A percentile compares a stretch with the other conserved stretches of the same genome.
Conservation (phyloP, 2,329 filamentous ascomycete genomes). For the Plectosphaerella plurivora region DNA sequence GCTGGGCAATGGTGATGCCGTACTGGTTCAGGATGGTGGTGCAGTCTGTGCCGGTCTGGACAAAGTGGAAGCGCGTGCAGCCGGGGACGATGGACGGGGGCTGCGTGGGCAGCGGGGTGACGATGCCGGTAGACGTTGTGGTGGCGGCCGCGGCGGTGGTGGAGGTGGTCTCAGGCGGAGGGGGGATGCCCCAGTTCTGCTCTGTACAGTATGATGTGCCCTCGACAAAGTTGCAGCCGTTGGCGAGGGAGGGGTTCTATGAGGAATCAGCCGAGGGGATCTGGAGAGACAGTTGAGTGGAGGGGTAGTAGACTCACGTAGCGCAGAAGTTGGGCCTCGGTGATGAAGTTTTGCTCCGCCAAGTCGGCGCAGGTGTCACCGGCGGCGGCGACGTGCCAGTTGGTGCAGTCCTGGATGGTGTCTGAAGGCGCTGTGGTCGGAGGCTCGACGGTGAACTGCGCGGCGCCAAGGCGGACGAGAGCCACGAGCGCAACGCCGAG, state of each 20-base stretch:
- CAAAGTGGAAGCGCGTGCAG: conserved; percentile 11
- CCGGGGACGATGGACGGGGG: conserved; percentile 5
- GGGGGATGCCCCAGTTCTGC: background rate
- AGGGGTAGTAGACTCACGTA: background rate
- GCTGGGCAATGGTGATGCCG: conserved; percentile 15
- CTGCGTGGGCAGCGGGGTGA: conserved; percentile 10
- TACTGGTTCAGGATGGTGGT: background rate
- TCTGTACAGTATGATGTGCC: conserved; percentile 7
- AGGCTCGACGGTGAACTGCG: background rate
- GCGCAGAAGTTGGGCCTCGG: background rate
- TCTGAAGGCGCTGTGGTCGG: background rate
- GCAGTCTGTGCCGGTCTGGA: conserved; percentile 5
- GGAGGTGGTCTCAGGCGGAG: background rate
- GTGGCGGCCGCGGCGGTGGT: background rate
- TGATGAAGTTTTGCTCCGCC: background rate
- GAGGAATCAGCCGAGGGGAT: background rate
- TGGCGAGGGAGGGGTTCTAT: conserved; percentile 5
- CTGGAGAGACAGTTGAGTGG: no score
- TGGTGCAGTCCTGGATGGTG: background rate
- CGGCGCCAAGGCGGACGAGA: background rate
- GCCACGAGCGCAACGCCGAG: background rate
- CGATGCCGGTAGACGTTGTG: conserved; percentile 6
- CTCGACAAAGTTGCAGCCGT: conserved; percentile 3
- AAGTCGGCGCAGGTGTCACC: background rate
- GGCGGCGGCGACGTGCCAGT: background rate